These are phyloP conservation scores for Rhizopogon salebrosus DNA, from an alignment of 768 basidiomycete genomes.

Conservation along the genomic window DNA sequence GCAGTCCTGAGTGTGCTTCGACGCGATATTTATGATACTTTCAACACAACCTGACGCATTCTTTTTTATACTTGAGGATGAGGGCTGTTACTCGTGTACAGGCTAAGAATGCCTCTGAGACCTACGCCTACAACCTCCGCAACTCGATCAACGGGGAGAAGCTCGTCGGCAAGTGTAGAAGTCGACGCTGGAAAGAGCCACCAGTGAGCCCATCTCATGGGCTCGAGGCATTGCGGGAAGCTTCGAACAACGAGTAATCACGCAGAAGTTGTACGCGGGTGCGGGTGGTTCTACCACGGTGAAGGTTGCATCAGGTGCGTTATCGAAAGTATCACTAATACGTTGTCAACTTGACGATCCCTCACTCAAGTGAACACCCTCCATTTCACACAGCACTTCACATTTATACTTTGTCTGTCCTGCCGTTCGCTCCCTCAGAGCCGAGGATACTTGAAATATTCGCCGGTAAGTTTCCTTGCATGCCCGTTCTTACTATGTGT, in stretches of 20 bases:
- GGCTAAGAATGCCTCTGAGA: constrained; percentile 90
- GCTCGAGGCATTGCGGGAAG: constrained; percentile 86
- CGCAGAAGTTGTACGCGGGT: constrained; percentile 64
- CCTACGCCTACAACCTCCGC: constrained; percentile 92
- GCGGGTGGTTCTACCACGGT: constrained; percentile 51
- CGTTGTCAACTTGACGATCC: too few relatives aligned
- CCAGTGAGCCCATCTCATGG: constrained; percentile 81
- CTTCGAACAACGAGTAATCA: constrained; percentile 90
- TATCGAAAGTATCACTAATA: too few relatives aligned
- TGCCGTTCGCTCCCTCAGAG: too few relatives aligned
- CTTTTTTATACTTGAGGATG: constrained; percentile 63
- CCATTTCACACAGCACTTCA: too few relatives aligned
- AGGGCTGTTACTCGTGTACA: constrained; percentile 80
- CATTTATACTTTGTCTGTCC: too few relatives aligned
- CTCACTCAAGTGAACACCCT: too few relatives aligned
- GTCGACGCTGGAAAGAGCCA: constrained; percentile 71
- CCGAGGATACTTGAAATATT: too few relatives aligned
- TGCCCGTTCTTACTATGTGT: too few relatives aligned
- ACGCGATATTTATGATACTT: not conserved
- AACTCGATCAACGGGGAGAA: constrained; percentile 85
- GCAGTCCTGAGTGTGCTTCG: too few relatives aligned
- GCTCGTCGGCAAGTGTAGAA: constrained; percentile 88
- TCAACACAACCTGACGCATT: constrained; percentile 4
- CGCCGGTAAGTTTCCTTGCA: too few relatives aligned
- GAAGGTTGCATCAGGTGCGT: constrained; percentile 61